Percentiles rank a stretch among this genome's conserved stretches.
phyloP scores from a whole-genome alignment of 108 stramenopile species.

The Cyclotella atomus region DNA sequence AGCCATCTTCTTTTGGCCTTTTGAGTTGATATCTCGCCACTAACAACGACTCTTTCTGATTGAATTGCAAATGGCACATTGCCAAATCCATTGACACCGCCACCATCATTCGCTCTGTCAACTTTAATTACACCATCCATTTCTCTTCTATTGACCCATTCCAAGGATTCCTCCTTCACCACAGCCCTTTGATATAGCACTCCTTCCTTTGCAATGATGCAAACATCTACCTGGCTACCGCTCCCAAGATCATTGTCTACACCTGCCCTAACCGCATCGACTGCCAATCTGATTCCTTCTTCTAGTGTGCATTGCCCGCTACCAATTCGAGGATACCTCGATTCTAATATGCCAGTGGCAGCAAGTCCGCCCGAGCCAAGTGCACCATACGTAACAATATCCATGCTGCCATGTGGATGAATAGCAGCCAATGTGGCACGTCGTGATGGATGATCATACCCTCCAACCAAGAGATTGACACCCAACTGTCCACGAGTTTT shows the following conservation, averaged over 20 bases:
- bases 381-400: conserved; percentile 77
- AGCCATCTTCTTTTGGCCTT: conserved; percentile 23
- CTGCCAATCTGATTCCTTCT: conserved; percentile 65
- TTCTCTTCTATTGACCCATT: conserved; percentile 8
- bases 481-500: conserved; percentile 58
- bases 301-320: conserved; percentile 50
- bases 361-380: conserved; percentile 87
- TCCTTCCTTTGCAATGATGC: conserved; percentile 26
- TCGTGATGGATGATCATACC: conserved; percentile 47
- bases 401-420: conserved; percentile 87
- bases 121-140: background rate
- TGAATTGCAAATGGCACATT: conserved; percentile 72
- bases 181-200: conserved; percentile 40
- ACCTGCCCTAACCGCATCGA: conserved; percentile 72
- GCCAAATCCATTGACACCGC: conserved; percentile 82
- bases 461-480: conserved; percentile 80
- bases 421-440: conserved; percentile 64
- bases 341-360: conserved; percentile 80
- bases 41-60: conserved; percentile 46
- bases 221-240: conserved; percentile 67
- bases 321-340: conserved; percentile 43
- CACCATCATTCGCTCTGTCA: background rate
- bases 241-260: conserved; percentile 88
- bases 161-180: conserved; percentile 40
- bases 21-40: conserved; percentile 13